phyloP scores from a whole-genome alignment of 306 rosid genomes.

The Quercus agrifolia region DNA sequence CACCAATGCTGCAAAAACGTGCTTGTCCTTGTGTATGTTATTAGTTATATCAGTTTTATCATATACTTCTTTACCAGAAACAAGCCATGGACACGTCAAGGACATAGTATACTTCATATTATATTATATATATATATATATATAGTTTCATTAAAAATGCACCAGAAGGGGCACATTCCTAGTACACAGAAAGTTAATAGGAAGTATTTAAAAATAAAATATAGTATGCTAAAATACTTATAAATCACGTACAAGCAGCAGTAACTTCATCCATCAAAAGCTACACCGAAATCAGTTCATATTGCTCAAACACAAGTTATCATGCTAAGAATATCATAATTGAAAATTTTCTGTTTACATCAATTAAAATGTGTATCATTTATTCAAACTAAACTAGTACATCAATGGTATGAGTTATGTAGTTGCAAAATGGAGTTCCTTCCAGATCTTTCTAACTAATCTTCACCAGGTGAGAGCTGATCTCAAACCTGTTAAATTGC shows the following conservation, averaged over 20 bases:
- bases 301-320: not conserved
- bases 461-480: conserved; percentile 72
- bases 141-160: too few species aligned
- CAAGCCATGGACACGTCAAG: too few species aligned
- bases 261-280: not conserved
- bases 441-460: conserved; percentile 44
- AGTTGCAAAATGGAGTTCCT: conserved; percentile 69
- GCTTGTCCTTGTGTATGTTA: too few species aligned
- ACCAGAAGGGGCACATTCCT: too few species aligned
- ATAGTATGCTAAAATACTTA: not conserved
- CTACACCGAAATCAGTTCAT: not conserved
- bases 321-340: not conserved
- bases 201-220: too few species aligned
- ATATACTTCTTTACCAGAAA: too few species aligned
- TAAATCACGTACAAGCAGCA: not conserved
- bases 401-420: conserved; percentile 20
- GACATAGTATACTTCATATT: not conserved
- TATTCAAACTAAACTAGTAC: not conserved
- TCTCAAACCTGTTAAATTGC: conserved; percentile 92
- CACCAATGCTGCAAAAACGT: too few species aligned
- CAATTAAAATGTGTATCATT: not conserved
- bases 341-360: not conserved
- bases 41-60: too few species aligned
- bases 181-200: too few species aligned
- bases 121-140: too few species aligned